Evolutionary conservation across 2,329 filamentous ascomycete species (phyloP), one percentile per base, ranked within the genome.

Genomic region (Gaeumannomyces sp.): DNA sequence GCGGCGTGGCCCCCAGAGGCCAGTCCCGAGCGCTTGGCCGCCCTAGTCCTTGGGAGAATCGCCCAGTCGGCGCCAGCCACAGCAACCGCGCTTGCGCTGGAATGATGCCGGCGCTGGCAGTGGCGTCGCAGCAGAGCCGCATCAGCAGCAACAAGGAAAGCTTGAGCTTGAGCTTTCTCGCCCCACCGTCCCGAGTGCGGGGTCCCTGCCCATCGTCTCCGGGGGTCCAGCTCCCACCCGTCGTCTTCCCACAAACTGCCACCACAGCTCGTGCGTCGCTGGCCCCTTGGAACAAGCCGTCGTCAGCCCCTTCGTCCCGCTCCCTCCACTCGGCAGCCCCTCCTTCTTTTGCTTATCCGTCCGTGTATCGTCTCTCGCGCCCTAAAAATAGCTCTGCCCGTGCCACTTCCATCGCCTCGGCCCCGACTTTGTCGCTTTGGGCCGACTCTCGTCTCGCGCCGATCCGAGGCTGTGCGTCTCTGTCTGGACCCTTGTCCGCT

Each of bases 401-500:
- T 50, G 45, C 14, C 45, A 3, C 45, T n/a, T 53, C 45, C 7
- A 53, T 53, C 45, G 16, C 38, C 13, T 45, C 38, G 38, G 38
- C 38, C 33, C 11, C 8, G 8, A 33, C 11, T 6, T 2, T 8
- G 8, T 19, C 38, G 38, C 38, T 19, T 45, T 19, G 14, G 14
- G 16, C 38, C 5, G 22, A 7, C 45, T 53, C 45, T 53, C 45
- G 45, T 11, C 2, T 25, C 7, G 45, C 8, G 45, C 45, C 45
- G 22, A 53, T 11, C 45, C 45, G 45, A 7, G 45, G 45, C 45
- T 53, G 45, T 7, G 45, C 45, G 11, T 19, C 45, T 53, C 45
- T 53, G 45, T 53, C 45, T 25, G 45, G 45, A 25, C 45, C 22
- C 1, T 53, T 19, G 6, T 28, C 64, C 61, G 67, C 71, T 66